Conservation (phyloP, 73 alveolate species). For the Tetrahymena malaccensis region DNA sequence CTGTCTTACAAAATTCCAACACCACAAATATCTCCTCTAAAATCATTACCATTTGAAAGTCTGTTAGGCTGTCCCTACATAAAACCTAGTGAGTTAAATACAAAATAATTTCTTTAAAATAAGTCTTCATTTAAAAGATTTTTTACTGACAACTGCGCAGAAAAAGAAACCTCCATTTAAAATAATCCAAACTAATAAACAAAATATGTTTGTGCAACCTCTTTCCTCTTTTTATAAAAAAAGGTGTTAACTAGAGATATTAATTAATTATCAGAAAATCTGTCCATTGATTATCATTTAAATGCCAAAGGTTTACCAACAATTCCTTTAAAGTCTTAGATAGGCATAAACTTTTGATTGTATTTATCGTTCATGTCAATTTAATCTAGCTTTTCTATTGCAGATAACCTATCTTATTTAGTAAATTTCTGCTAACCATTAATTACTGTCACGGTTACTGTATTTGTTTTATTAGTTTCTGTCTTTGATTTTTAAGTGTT, state of each 20-base stretch:
- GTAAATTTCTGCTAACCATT: background rate
- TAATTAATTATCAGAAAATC: no score
- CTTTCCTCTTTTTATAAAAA: conserved; percentile 7
- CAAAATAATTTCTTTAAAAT: background rate
- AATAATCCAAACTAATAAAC: conserved; percentile 3
- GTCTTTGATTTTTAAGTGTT: background rate
- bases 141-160: background rate
- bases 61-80: conserved; percentile 31
- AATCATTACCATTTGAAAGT: conserved; percentile 32
- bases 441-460: background rate
- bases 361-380: conserved; percentile 20
- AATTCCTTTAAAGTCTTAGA: conserved; percentile 37
- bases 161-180: conserved; percentile 2
- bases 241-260: background rate
- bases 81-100: background rate
- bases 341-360: conserved; percentile 22
- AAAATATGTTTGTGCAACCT: conserved; percentile 13
- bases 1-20: conserved; percentile 8
- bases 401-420: conserved; percentile 12
- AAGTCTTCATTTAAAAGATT: background rate
- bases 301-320: background rate
- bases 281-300: background rate
- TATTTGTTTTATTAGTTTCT: background rate
- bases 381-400: conserved; percentile 28
- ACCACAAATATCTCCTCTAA: conserved; percentile 44